These are phyloP conservation scores for Tephrocybe sp. DNA, from an alignment of 768 basidiomycete species.

Conservation along the genomic window DNA sequence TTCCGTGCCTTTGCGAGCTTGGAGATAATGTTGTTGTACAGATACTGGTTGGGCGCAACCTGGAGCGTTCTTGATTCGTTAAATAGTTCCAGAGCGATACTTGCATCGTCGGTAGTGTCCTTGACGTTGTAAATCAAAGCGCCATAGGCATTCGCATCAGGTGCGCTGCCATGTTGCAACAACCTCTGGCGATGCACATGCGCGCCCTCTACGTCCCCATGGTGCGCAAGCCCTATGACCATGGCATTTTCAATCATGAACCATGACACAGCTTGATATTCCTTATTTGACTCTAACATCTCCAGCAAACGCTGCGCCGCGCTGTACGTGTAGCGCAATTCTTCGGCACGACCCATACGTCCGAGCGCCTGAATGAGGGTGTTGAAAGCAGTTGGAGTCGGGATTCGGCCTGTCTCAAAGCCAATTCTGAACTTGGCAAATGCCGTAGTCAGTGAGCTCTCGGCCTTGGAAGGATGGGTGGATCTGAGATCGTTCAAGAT, in stretches of 20 bases:
- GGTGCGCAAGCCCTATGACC: slow-evolving; percentile 82
- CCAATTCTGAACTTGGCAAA: slow-evolving; percentile 49
- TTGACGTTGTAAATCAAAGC: slow-evolving; percentile 83
- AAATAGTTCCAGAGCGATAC: slow-evolving; percentile 82
- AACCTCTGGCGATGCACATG: slow-evolving; percentile 79
- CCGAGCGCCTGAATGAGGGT: slow-evolving; percentile 69
- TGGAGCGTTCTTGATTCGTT: slow-evolving; percentile 69
- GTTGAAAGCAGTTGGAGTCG: slow-evolving; percentile 50
- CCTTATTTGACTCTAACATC: slow-evolving; percentile 38
- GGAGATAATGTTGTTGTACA: slow-evolving; percentile 97
- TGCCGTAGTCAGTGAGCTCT: slow-evolving; percentile 32
- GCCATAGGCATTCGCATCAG: slow-evolving; percentile 89
- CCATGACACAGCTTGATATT: slow-evolving; percentile 62
- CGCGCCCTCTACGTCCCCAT: slow-evolving; percentile 75
- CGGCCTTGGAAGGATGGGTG: neutral
- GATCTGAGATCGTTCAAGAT: slow-evolving; percentile 3
- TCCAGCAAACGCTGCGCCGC: slow-evolving; percentile 62
- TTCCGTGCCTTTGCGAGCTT: slow-evolving; percentile 94
- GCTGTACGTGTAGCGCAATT: slow-evolving; percentile 64
- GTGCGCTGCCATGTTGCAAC: slow-evolving; percentile 70
- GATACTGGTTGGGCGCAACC: slow-evolving; percentile 77
- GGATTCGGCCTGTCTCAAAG: slow-evolving; percentile 42
- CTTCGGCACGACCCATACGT: slow-evolving; percentile 54
- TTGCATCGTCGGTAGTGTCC: slow-evolving; percentile 95
- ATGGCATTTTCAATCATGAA: slow-evolving; percentile 81